phyloP scores from a whole-genome alignment of 2,329 filamentous ascomycete genomes.

The Aspergillus sp. region DNA sequence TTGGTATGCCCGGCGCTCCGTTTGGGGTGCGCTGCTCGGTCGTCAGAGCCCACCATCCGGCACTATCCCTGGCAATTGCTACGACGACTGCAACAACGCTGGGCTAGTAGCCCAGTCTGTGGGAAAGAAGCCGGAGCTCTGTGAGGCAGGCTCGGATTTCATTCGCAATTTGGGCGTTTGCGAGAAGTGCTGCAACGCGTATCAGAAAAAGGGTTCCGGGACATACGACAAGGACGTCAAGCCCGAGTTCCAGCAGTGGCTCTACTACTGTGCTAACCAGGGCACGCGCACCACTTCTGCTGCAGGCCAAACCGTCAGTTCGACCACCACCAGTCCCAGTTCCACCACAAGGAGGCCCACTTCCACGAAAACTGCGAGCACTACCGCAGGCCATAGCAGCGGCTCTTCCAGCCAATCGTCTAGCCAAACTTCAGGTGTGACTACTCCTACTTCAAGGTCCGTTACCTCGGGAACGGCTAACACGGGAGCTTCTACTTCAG shows the following conservation, averaged over 20 bases:
- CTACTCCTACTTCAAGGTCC: neutral
- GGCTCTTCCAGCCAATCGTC: neutral
- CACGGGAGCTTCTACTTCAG: neutral
- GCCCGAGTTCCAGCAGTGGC: conserved; percentile 9
- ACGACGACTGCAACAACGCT: conserved; percentile 51
- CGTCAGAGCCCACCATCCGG: conserved; percentile 29
- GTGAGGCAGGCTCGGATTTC: conserved; percentile 13
- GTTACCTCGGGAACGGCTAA: neutral
- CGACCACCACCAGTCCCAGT: neutral
- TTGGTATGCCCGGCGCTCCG: neutral
- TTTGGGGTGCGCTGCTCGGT: conserved; percentile 5
- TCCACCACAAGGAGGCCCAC: neutral
- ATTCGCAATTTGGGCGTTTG: neutral
- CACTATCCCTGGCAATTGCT: conserved; percentile 50
- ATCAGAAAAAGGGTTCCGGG: neutral
- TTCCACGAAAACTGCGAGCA: neutral
- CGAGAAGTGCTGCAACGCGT: neutral
- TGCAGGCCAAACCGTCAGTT: neutral
- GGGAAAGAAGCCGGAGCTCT: conserved; percentile 44
- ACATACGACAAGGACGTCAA: conserved; percentile 2
- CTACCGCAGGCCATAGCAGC: neutral
- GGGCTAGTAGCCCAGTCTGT: conserved; percentile 44
- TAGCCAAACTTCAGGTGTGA: neutral
- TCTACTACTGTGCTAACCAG: conserved; percentile 5
- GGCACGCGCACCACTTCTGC: neutral